A percentile compares a stretch with the other conserved stretches of the same genome.
These are phyloP conservation scores for Solanum chacoense DNA, from an alignment of 305 asterid species.

Conservation along the genomic window DNA sequence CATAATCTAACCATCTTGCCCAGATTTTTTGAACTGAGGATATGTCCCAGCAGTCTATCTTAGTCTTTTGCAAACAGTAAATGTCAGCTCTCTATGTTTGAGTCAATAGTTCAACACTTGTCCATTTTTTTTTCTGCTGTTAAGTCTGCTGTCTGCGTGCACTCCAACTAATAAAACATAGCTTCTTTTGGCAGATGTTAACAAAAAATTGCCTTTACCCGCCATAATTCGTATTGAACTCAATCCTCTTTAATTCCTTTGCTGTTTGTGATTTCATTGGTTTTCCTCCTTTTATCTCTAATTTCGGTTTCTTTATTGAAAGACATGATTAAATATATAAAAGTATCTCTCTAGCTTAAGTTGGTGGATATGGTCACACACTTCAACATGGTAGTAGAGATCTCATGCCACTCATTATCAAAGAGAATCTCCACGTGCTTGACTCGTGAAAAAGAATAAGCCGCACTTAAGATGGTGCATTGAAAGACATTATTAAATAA, in stretches of 20 bases:
- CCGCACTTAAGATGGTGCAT: not conserved
- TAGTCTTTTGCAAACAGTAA: not conserved
- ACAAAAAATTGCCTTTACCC: not conserved
- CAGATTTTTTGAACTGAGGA: not conserved
- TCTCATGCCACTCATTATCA: not conserved
- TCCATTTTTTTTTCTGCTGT: not conserved
- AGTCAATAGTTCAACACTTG: not conserved
- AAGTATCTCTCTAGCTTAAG: not conserved
- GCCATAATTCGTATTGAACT: not conserved
- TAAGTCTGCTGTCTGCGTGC: not conserved
- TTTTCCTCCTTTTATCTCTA: not conserved
- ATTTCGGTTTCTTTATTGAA: not conserved
- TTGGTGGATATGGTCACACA: not conserved
- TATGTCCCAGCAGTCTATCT: not conserved
- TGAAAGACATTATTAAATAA: not conserved
- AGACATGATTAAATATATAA: not conserved
- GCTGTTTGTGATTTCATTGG: not conserved
- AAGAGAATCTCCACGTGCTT: not conserved
- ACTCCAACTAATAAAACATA: not conserved
- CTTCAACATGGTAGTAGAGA: not conserved
- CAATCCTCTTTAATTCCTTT: not conserved
- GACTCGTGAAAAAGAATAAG: not conserved
- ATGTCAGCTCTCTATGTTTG: not conserved
- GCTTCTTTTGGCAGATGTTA: not conserved
- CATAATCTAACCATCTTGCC: not conserved